A percentile compares a stretch with the other conserved stretches of the same genome.
Evolutionary conservation across 805 yeast genomes (phyloP).

Genomic region (Candida chauliodis): DNA sequence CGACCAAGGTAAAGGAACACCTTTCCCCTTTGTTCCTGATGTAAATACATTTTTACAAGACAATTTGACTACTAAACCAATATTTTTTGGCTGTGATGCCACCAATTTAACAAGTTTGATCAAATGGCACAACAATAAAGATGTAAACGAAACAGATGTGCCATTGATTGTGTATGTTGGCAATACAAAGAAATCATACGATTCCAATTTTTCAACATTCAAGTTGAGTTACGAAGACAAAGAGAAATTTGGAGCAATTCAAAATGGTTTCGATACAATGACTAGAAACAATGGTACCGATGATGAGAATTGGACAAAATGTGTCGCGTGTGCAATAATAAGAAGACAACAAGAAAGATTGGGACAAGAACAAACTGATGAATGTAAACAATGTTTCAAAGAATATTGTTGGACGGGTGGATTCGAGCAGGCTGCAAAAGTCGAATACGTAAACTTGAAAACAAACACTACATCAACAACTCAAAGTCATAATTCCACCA

Average conservation of each 20-base stretch:
- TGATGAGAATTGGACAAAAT: slow-evolving; percentile 34
- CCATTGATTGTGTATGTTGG: slow-evolving; percentile 39
- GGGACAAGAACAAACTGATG: slow-evolving; percentile 55
- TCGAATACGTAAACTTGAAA: neutral
- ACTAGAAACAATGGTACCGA: slow-evolving; percentile 31
- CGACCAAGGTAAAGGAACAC: slow-evolving; percentile 52
- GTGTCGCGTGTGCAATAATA: slow-evolving; percentile 76
- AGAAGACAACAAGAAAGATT: slow-evolving; percentile 73
- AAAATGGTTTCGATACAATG: slow-evolving; percentile 35
- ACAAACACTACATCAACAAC: neutral
- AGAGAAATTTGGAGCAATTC: slow-evolving; percentile 33
- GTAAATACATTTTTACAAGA: slow-evolving; percentile 51
- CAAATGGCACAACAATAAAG: slow-evolving; percentile 34
- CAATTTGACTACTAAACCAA: slow-evolving; percentile 52
- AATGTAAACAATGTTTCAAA: slow-evolving; percentile 67
- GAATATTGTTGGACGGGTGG: slow-evolving; percentile 62
- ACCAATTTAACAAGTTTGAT: slow-evolving; percentile 33
- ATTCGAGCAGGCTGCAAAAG: slow-evolving; percentile 4
- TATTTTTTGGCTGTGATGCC: slow-evolving; percentile 42
- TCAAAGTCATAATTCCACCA: neutral
- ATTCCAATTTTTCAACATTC: slow-evolving; percentile 31
- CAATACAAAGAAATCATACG: slow-evolving; percentile 32
- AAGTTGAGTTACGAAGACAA: slow-evolving; percentile 31
- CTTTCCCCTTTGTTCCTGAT: slow-evolving; percentile 82
- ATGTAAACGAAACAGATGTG: slow-evolving; percentile 35